Conservation (phyloP, 116 monocot species). For the Dioscorea cayenensis region DNA sequence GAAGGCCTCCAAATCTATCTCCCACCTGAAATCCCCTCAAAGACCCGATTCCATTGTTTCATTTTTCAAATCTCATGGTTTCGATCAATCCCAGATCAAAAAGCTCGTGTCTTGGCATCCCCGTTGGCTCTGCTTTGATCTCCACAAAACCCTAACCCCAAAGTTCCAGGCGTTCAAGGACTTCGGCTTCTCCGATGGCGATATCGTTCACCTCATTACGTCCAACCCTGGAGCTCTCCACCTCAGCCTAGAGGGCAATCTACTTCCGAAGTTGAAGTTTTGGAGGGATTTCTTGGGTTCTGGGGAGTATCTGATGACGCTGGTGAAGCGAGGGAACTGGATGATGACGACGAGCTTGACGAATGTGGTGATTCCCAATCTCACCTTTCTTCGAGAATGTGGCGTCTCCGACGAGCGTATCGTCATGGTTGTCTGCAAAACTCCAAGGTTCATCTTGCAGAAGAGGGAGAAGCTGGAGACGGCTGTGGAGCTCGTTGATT, state of each 20-base stretch:
- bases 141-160: conserved; percentile 19
- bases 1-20: conserved; percentile 7
- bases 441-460: background rate
- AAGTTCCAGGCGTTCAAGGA: conserved; percentile 4
- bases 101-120: background rate
- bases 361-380: background rate
- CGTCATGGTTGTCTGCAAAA: background rate
- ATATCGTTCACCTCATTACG: background rate
- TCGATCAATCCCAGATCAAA: conserved; percentile 9
- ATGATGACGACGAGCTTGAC: background rate
- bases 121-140: conserved; percentile 5
- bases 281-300: conserved; percentile 2
- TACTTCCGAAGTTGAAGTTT: background rate
- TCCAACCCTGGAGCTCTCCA: background rate
- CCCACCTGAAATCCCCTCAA: conserved; percentile 7
- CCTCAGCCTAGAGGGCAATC: background rate
- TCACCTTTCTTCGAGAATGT: background rate
- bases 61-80: conserved; percentile 16
- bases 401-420: background rate
- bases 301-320: background rate
- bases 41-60: conserved; percentile 14
- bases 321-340: background rate
- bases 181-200: conserved; percentile 3
- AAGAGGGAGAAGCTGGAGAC: background rate
- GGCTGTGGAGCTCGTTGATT: background rate